phyloP scores from a whole-genome alignment of 352 stramenopile species.

The Globisporangium echinulatum region DNA sequence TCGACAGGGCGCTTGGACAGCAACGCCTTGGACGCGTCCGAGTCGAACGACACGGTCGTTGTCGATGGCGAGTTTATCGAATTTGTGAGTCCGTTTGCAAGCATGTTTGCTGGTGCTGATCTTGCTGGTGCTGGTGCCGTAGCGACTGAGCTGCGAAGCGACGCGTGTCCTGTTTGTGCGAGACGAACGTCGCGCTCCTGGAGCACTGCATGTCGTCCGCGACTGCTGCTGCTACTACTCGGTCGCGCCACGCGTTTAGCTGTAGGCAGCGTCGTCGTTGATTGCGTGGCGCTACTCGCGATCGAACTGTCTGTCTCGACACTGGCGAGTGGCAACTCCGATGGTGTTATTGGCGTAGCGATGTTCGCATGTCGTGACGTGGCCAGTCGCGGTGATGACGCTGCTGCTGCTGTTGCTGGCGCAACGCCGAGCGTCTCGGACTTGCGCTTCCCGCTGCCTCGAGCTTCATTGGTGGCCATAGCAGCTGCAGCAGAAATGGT shows the following conservation, averaged over 20 bases:
- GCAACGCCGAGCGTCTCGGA: too few species aligned
- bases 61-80: conserved; percentile 11
- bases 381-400: neutral
- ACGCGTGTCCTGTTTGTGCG: too few species aligned
- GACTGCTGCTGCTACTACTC: neutral
- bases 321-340: neutral
- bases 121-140: neutral
- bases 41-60: conserved; percentile 12
- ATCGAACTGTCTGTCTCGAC: neutral
- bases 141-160: too few species aligned
- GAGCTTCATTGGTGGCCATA: too few species aligned
- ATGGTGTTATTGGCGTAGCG: too few species aligned
- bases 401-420: neutral
- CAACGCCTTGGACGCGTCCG: conserved; percentile 8
- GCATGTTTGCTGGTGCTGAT: neutral
- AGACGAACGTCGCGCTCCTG: too few species aligned
- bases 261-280: neutral
- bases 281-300: neutral
- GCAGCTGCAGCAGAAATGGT: too few species aligned
- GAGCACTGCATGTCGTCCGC: neutral
- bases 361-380: neutral
- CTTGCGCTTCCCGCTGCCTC: too few species aligned
- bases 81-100: neutral
- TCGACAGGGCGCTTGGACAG: neutral
- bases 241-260: neutral